These are phyloP conservation scores for Stentor coeruleus DNA, from an alignment of 73 alveolate species.

Conservation along the genomic window DNA sequence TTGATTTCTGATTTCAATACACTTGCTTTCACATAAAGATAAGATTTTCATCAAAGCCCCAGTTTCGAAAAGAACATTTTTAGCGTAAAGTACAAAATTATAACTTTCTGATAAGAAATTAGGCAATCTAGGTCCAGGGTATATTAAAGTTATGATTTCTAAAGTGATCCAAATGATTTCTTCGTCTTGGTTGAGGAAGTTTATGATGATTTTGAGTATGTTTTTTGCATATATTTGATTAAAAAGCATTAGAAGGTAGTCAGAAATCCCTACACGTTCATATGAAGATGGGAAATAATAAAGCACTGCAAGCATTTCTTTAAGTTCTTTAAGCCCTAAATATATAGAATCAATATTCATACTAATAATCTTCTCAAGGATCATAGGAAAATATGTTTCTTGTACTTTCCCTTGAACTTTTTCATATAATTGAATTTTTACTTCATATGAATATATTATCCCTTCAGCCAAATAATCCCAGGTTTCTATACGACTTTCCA, in stretches of 20 bases:
- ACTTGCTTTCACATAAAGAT: neutral
- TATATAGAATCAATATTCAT: neutral
- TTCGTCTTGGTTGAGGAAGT: neutral
- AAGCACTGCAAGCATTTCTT: constrained; percentile 23
- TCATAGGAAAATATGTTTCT: neutral
- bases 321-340: neutral
- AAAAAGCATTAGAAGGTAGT: neutral
- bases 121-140: constrained; percentile 13
- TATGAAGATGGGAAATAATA: neutral
- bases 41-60: neutral
- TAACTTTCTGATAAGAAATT: neutral
- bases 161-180: neutral
- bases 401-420: neutral
- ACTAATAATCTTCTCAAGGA: neutral
- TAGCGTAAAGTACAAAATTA: neutral
- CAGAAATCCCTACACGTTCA: neutral
- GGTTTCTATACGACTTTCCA: constrained; percentile 18
- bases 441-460: neutral
- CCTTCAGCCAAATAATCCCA: constrained; percentile 26
- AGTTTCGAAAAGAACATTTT: neutral
- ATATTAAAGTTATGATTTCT: neutral
- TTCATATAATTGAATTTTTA: neutral
- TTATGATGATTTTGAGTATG: neutral
- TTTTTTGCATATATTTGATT: neutral
- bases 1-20: constrained; percentile 1